A percentile compares a stretch with the other conserved stretches of the same genome.
Evolutionary conservation across 257 asterid genomes (phyloP).

Genomic region (Solanum paucissectum): DNA sequence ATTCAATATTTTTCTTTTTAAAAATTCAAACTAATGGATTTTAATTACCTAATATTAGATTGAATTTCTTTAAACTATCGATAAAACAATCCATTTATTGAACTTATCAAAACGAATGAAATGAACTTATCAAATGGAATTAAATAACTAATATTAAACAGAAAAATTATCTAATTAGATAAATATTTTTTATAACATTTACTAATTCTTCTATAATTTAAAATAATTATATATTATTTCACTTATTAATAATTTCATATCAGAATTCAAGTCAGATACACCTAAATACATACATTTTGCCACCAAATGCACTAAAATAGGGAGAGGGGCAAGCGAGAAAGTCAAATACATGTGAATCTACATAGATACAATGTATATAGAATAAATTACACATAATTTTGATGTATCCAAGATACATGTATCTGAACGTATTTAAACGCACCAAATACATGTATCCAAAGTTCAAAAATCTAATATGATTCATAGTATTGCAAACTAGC

Average conservation of each 20-base stretch:
- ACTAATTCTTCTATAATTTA: no score
- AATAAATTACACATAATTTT: no score
- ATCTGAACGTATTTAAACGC: no score
- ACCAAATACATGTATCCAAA: background rate
- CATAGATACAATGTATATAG: background rate
- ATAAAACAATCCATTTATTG: no score
- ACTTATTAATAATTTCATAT: background rate
- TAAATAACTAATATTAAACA: background rate
- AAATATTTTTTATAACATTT: no score
- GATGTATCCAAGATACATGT: no score
- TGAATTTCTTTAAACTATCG: background rate
- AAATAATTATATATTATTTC: background rate
- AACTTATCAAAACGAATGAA: background rate
- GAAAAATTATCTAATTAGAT: no score
- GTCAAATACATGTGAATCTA: no score
- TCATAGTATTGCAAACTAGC: no score
- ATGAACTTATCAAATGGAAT: no score
- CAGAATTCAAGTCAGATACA: background rate
- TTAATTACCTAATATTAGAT: no score
- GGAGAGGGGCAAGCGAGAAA: background rate
- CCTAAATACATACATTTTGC: background rate
- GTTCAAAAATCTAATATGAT: background rate
- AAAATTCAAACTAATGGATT: no score
- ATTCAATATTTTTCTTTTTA: background rate
- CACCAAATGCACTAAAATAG: background rate